Conservation (phyloP, 495 filamentous ascomycete species). For the Immersiella caudata region DNA sequence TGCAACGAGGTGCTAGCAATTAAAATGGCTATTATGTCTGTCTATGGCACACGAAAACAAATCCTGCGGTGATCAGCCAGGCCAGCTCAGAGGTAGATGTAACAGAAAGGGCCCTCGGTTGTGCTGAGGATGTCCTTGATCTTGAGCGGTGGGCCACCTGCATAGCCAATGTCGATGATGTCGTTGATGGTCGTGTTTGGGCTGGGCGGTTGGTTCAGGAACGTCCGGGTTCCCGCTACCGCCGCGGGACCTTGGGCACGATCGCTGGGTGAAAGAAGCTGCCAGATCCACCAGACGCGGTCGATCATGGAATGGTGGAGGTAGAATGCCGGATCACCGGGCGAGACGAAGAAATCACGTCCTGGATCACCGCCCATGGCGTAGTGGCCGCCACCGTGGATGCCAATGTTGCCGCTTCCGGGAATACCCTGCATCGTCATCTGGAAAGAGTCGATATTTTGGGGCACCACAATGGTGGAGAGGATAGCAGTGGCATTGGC, state of each 20-base stretch:
- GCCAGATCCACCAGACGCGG: conserved; percentile 71
- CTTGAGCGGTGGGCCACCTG: conserved; percentile 26
- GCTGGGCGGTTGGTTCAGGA: conserved; percentile 29
- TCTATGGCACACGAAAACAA: background rate
- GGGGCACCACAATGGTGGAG: conserved; percentile 29
- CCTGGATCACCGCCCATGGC: conserved; percentile 62
- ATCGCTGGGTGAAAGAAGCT: conserved; percentile 43
- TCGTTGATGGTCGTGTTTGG: conserved; percentile 28
- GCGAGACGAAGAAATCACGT: conserved; percentile 58
- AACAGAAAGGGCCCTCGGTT: conserved; percentile 36
- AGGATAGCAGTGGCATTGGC: conserved; percentile 20
- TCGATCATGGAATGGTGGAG: conserved; percentile 70
- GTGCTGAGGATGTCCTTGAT: conserved; percentile 20
- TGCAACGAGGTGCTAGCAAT: background rate
- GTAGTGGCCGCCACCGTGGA: conserved; percentile 68
- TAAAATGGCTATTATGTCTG: background rate
- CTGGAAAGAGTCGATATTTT: conserved; percentile 54
- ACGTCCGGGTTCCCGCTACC: conserved; percentile 31
- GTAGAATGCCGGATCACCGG: conserved; percentile 69
- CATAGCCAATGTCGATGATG: conserved; percentile 34
- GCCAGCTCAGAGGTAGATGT: conserved; percentile 30
- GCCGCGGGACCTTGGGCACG: conserved; percentile 16
- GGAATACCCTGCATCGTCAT: conserved; percentile 50
- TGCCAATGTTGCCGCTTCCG: conserved; percentile 55
- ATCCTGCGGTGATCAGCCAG: background rate